Conservation (phyloP, 148 eudicot species). For the Chenopodium suecicum region DNA sequence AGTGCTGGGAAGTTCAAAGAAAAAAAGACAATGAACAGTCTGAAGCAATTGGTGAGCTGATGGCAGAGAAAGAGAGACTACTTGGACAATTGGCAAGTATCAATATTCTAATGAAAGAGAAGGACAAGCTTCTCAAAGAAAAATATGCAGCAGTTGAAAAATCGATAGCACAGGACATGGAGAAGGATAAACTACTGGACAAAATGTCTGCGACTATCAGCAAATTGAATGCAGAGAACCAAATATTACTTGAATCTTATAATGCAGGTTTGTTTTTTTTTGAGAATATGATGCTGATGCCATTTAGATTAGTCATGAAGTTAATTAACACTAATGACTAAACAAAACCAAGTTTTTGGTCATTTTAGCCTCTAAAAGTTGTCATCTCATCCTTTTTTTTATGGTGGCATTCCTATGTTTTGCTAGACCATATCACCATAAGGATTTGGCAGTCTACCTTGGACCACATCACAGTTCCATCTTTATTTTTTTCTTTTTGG, state of each 20-base stretch:
- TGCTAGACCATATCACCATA: background rate
- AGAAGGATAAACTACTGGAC: conserved; percentile 18
- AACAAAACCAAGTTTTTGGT: background rate
- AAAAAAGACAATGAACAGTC: conserved; percentile 22
- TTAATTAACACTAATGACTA: background rate
- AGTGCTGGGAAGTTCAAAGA: conserved; percentile 7
- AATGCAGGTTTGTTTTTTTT: conserved; percentile 9
- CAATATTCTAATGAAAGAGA: conserved; percentile 13
- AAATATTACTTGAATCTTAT: conserved; percentile 2
- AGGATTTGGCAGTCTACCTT: background rate
- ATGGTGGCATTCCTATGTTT: background rate
- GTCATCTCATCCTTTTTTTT: background rate
- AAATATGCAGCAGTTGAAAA: conserved; percentile 17
- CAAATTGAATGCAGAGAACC: conserved; percentile 8
- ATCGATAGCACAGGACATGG: conserved; percentile 4
- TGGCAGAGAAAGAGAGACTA: conserved; percentile 23
- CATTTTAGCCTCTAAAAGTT: background rate
- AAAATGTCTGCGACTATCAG: conserved; percentile 18
- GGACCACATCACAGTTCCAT: too few relatives aligned
- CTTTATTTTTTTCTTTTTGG: too few relatives aligned
- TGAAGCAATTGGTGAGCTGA: conserved; percentile 8
- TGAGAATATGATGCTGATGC: background rate
- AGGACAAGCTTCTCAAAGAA: conserved; percentile 24
- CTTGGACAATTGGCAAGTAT: conserved; percentile 1
- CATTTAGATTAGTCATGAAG: background rate